Percentiles rank a stretch among this genome's conserved stretches.
These are phyloP conservation scores for Kazachstania taianensis DNA, from an alignment of 805 yeast species.

Conservation along the genomic window DNA sequence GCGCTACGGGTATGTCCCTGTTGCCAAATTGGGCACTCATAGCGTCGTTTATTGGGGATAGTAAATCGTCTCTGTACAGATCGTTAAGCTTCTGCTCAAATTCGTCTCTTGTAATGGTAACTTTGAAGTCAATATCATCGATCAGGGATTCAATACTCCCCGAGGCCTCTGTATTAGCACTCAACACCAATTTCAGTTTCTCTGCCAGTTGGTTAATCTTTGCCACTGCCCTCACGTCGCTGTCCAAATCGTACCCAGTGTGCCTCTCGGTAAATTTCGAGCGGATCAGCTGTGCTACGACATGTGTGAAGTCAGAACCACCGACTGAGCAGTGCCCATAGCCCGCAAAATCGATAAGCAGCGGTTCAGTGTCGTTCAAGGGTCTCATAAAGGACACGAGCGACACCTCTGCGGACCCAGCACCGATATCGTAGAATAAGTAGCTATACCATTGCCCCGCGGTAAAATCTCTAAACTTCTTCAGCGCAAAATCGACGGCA, in stretches of 20 bases:
- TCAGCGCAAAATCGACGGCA: conserved; percentile 64
- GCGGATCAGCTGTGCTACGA: conserved; percentile 50
- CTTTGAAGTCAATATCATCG: conserved; percentile 64
- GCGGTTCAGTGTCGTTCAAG: conserved; percentile 33
- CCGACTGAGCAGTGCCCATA: conserved; percentile 62
- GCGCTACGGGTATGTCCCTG: conserved; percentile 16
- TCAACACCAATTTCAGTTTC: conserved; percentile 73
- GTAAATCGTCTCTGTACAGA: conserved; percentile 31
- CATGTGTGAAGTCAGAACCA: conserved; percentile 63
- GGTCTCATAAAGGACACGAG: conserved; percentile 50
- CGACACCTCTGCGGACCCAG: conserved; percentile 83
- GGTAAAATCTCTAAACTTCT: conserved; percentile 18
- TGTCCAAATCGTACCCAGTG: conserved; percentile 32
- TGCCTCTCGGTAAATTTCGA: conserved; percentile 46
- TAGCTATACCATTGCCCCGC: conserved; percentile 40
- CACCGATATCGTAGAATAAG: conserved; percentile 82
- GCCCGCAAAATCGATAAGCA: conserved; percentile 55
- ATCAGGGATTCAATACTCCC: conserved; percentile 66
- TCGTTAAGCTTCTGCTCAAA: conserved; percentile 43
- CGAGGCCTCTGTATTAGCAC: conserved; percentile 78
- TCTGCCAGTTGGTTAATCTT: conserved; percentile 77
- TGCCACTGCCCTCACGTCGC: conserved; percentile 49
- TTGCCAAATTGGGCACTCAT: conserved; percentile 31
- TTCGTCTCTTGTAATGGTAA: conserved; percentile 63
- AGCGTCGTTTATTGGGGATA: conserved; percentile 46